phyloP scores from a whole-genome alignment of 2,329 filamentous ascomycete species.

The Acarospora socialis region DNA sequence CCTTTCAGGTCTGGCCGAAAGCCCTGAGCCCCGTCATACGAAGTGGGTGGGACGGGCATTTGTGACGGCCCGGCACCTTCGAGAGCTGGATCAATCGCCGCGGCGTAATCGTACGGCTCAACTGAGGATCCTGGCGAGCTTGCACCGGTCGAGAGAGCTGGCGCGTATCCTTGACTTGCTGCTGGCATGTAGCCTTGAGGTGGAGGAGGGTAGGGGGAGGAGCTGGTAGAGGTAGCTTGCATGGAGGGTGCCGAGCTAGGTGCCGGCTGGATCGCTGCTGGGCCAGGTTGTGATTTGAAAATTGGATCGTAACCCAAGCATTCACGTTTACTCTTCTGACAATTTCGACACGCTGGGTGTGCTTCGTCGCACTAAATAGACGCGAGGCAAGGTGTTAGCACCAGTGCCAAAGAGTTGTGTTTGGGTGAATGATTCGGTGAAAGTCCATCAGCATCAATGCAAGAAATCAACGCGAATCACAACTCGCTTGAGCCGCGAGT shows the following conservation, averaged over 20 bases:
- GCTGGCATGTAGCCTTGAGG: conserved; percentile 31
- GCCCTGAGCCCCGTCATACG: conserved; percentile 16
- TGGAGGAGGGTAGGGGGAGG: conserved; percentile 23
- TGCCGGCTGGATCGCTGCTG: conserved; percentile 58
- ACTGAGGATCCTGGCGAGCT: conserved; percentile 18
- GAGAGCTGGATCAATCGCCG: conserved; percentile 53
- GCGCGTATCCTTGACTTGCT: conserved; percentile 16
- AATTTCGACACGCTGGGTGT: conserved; percentile 70
- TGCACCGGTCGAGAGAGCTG: conserved; percentile 14
- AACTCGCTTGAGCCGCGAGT: conserved; percentile 13
- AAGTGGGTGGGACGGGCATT: conserved; percentile 11
- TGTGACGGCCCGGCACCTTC: conserved; percentile 22
- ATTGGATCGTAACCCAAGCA: conserved; percentile 55
- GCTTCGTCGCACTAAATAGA: conserved; percentile 75
- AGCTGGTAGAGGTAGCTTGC: conserved; percentile 13
- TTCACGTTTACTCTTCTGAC: conserved; percentile 53
- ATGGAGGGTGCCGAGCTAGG: conserved; percentile 31
- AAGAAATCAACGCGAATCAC: conserved; percentile 3
- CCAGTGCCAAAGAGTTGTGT: conserved; percentile 10
- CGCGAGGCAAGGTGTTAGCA: conserved; percentile 14
- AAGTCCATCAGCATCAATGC: background rate
- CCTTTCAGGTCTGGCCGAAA: conserved; percentile 19
- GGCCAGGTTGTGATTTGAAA: conserved; percentile 56
- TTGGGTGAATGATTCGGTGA: too few species aligned
- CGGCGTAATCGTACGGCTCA: conserved; percentile 41